phyloP scores from a whole-genome alignment of 306 rosid genomes.

The Cicer cuneatum region DNA sequence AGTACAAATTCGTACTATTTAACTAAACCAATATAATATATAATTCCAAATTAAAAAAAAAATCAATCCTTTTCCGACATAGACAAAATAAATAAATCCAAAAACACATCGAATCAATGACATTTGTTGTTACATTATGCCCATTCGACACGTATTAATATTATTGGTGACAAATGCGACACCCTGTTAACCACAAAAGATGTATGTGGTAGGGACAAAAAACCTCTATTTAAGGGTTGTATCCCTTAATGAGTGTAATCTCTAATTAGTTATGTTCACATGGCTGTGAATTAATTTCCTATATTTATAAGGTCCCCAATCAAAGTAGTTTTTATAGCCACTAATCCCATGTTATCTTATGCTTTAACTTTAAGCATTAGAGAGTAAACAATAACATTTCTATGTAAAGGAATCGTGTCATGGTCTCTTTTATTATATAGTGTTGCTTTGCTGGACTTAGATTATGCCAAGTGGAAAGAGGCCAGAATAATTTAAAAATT shows the following conservation, averaged over 20 bases:
- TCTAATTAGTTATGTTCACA: constrained; percentile 50
- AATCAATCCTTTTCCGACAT: not conserved
- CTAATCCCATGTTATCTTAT: constrained; percentile 42
- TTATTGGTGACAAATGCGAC: constrained; percentile 40
- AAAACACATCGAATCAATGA: constrained; percentile 3
- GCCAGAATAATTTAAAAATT: too few species aligned
- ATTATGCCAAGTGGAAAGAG: not conserved
- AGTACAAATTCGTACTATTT: not conserved
- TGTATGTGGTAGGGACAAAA: constrained; percentile 44
- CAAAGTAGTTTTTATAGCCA: constrained; percentile 46
- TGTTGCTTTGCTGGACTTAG: constrained; percentile 35
- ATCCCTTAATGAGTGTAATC: constrained; percentile 31
- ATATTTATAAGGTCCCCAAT: constrained; percentile 31
- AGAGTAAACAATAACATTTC: constrained; percentile 43
- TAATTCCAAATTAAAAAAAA: not conserved
- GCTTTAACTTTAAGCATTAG: constrained; percentile 46
- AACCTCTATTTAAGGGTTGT: not conserved
- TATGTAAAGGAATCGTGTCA: constrained; percentile 30
- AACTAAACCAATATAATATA: not conserved
- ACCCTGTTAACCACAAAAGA: constrained; percentile 50
- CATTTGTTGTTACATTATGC: not conserved
- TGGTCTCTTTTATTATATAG: constrained; percentile 17
- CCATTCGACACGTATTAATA: constrained; percentile 27
- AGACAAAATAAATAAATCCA: not conserved
- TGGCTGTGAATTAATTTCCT: constrained; percentile 54